phyloP scores from a whole-genome alignment of 2,329 filamentous ascomycete species.

The Exophiala oligosperma region DNA sequence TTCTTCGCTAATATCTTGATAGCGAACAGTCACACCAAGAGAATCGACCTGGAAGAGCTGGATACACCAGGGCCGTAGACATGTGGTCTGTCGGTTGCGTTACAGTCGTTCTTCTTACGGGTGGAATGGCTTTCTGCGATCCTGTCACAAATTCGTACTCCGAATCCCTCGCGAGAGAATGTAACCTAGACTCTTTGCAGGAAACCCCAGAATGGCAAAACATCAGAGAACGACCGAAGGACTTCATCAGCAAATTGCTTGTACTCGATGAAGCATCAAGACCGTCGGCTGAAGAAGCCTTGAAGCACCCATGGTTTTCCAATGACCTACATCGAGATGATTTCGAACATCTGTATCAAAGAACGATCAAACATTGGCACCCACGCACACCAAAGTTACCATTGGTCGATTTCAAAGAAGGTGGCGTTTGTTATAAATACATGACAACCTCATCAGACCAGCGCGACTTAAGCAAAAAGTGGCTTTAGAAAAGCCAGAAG shows the following conservation, averaged over 20 bases:
- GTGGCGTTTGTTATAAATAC: conserved; percentile 6
- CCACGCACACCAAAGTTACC: conserved; percentile 36
- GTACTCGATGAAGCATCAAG: conserved; percentile 50
- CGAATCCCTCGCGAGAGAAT: conserved; percentile 36
- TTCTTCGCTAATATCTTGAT: conserved; percentile 6
- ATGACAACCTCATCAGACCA: conserved; percentile 7
- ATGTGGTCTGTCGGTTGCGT: conserved; percentile 64
- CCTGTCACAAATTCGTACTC: conserved; percentile 34
- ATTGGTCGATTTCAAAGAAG: conserved; percentile 22
- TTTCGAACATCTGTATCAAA: conserved; percentile 52
- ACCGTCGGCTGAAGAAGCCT: conserved; percentile 54
- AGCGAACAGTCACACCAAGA: conserved; percentile 29
- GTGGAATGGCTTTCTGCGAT: conserved; percentile 49
- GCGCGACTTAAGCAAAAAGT: conserved; percentile 13
- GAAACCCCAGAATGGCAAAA: conserved; percentile 43
- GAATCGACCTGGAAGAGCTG: conserved; percentile 23
- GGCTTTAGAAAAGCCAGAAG: conserved; percentile 1
- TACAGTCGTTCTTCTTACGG: conserved; percentile 52
- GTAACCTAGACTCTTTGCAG: conserved; percentile 48
- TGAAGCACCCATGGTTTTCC: conserved; percentile 58
- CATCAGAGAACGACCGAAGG: conserved; percentile 47
- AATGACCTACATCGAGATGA: conserved; percentile 48
- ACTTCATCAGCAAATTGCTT: conserved; percentile 56
- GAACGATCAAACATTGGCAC: conserved; percentile 51
- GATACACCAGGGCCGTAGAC: conserved; percentile 59